Evolutionary conservation across 148 eudicot species (phyloP).

Genomic region (Chenopodium album): DNA sequence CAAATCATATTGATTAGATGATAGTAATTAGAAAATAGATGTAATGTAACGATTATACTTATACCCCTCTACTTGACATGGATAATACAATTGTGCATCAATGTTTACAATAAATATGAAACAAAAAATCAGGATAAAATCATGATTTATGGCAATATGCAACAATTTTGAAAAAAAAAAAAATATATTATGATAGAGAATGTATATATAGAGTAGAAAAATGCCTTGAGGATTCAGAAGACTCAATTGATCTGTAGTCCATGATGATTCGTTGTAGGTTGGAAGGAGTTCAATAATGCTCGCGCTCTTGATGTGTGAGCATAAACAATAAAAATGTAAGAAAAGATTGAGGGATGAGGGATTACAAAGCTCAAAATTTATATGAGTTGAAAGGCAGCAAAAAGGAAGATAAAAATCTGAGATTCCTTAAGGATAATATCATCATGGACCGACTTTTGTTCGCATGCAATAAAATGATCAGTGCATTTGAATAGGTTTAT

Average conservation of each 20-base stretch:
- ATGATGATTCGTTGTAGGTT: neutral
- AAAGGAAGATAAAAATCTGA: constrained; percentile 9
- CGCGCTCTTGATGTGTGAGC: neutral
- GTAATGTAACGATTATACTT: too few relatives aligned
- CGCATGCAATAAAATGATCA: neutral
- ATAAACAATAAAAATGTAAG: constrained; percentile 11
- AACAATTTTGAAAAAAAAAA: neutral
- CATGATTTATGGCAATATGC: neutral
- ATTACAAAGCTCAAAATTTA: constrained; percentile 8
- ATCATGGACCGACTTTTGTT: neutral
- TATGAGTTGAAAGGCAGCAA: constrained; percentile 16
- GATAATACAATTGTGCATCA: neutral
- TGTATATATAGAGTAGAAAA: neutral
- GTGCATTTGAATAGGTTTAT: neutral
- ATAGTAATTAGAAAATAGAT: too few relatives aligned
- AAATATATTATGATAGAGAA: neutral
- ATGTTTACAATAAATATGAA: too few relatives aligned
- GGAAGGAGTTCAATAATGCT: neutral
- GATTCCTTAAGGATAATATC: constrained; percentile 27
- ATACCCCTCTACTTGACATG: too few relatives aligned
- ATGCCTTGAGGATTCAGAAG: constrained; percentile 34
- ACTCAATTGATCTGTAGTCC: constrained; percentile 30
- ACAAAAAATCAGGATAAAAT: neutral
- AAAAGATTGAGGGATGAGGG: neutral
- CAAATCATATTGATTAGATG: too few relatives aligned